Percentiles rank a stretch among this genome's conserved stretches.
phyloP scores from a whole-genome alignment of 2,329 filamentous ascomycete genomes.

The Zymoseptoria ardabiliae region DNA sequence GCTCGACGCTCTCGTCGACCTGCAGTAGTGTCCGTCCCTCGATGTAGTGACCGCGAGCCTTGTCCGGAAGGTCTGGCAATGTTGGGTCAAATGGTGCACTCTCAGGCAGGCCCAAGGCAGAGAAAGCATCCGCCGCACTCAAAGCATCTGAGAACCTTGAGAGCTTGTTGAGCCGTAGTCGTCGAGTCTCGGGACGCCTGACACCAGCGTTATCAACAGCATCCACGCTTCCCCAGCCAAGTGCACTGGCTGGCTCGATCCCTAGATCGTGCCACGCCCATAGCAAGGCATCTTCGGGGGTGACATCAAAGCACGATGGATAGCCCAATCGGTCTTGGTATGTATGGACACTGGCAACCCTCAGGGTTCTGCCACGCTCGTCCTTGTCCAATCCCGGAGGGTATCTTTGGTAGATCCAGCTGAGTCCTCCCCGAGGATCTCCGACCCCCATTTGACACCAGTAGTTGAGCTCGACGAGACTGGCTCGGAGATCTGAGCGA shows the following conservation, averaged over 20 bases:
- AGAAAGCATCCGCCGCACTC: conserved; percentile 60
- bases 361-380: conserved; percentile 57
- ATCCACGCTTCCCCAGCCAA: conserved; percentile 34
- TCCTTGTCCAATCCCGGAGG: conserved; percentile 65
- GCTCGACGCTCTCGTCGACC: conserved; percentile 42
- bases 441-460: conserved; percentile 97
- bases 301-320: conserved; percentile 41
- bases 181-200: not conserved
- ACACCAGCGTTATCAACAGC: not conserved
- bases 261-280: conserved; percentile 63
- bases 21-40: conserved; percentile 49
- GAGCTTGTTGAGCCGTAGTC: conserved; percentile 41
- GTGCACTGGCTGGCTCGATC: conserved; percentile 31
- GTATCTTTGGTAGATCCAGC: conserved; percentile 81
- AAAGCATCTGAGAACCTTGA: conserved; percentile 51
- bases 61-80: conserved; percentile 49
- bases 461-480: conserved; percentile 78
- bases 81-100: conserved; percentile 51
- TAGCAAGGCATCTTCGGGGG: conserved; percentile 56
- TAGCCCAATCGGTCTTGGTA: conserved; percentile 73
- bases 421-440: conserved; percentile 76
- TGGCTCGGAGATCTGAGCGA: conserved; percentile 66
- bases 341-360: conserved; percentile 74
- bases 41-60: conserved; percentile 48
- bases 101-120: conserved; percentile 41